Evolutionary conservation across 768 basidiomycete species (phyloP).

Genomic region (Boletus bicolor): DNA sequence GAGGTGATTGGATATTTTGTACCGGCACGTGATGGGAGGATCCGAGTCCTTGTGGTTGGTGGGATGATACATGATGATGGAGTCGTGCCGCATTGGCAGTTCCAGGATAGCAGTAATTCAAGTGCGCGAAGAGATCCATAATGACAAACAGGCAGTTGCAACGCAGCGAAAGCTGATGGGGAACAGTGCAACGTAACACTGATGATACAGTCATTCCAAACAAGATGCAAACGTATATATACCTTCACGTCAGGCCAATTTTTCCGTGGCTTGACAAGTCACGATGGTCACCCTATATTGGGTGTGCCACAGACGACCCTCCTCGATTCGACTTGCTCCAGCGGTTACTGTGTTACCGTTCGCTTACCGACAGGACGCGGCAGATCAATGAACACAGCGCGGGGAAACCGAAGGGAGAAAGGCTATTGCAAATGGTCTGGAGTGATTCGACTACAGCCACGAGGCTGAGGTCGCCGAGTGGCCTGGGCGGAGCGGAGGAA

Average conservation of each 20-base stretch:
- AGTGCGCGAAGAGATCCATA: conserved; percentile 16
- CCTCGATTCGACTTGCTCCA: too few relatives aligned
- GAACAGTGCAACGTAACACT: background rate
- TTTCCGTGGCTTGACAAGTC: background rate
- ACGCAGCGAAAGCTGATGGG: background rate
- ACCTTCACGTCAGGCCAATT: conserved; percentile 10
- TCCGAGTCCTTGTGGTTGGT: background rate
- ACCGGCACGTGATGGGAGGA: background rate
- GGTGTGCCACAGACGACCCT: too few relatives aligned
- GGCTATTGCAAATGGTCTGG: background rate
- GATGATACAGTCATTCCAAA: background rate
- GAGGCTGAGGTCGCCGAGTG: conserved; percentile 12
- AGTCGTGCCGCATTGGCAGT: background rate
- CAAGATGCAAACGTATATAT: conserved; percentile 7
- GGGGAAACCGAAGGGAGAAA: conserved; percentile 6
- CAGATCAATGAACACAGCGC: conserved; percentile 6
- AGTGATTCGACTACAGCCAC: conserved; percentile 6
- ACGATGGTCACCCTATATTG: background rate
- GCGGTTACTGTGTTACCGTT: too few relatives aligned
- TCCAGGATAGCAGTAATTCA: conserved; percentile 18
- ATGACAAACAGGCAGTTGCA: background rate
- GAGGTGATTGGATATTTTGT: background rate
- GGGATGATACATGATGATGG: background rate
- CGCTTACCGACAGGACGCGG: background rate
- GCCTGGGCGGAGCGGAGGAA: background rate